Base-by-base conservation (phyloP, 2,329 filamentous ascomycete genomes). In the Apiospora koreana region DNA sequence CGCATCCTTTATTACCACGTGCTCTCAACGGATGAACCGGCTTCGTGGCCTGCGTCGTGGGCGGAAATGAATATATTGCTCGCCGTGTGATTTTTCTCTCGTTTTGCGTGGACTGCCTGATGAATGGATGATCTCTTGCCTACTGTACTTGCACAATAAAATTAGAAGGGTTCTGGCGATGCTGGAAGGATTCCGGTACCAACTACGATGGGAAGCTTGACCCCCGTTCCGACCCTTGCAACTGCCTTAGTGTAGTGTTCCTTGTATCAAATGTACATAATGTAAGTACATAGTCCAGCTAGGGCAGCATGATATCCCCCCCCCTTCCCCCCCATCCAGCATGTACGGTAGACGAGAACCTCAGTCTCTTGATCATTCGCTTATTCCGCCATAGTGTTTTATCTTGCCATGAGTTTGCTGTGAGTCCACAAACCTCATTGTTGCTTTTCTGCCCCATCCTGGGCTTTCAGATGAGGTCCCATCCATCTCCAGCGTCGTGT, bases 341-440 rank as follows among this genome's bases (percentile, higher is more conserved):
- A 43, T 43, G 41, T 12, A n/a, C n/a, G n/a, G n/a, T n/a, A 35
- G 35, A 35, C 35, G 35, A 35, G 35, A 8, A 38, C 9, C 38
- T 18, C 18, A 62, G 54, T 38, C 54, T 35, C 28, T 58, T 6
- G 21, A 28, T n/a, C 18, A 62, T 62, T 62, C 54, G 54, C 54
- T 62, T 62, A 62, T 62, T 62, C 21, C 54, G 31, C 54, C 54
- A 23, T 62, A 35, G 54, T 62, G 54, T 62, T 62, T 62, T 38
- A 62, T 62, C 31, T 62, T 62, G 54, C 54, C 54, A 62, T 62
- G 8, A 35, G 50, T 58, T 58, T 58, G 50, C 50, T 58, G 50
- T 8, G 28, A 58, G 21, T 31, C 5, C 25, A 58, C 31, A 35
- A 21, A 28, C 50, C 50, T 35, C 50, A 28, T 58, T 16, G 14